Evolutionary conservation across 2,329 filamentous ascomycete genomes (phyloP).

Genomic region (Escovopsis sp.): DNA sequence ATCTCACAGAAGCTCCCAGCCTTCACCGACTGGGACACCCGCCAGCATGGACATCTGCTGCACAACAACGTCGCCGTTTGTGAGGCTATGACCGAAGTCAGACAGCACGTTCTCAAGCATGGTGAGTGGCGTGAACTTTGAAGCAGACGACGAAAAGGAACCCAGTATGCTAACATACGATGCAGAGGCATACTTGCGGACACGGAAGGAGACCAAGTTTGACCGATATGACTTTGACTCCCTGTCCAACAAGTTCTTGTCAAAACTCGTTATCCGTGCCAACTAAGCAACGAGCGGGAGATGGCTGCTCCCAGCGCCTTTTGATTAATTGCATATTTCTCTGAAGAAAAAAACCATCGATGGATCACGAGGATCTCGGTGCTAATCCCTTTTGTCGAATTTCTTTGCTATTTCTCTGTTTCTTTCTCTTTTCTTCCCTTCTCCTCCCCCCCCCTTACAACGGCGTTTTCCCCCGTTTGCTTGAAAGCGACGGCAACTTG

Average conservation of each 20-base stretch:
- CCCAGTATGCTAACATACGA: constrained; percentile 11
- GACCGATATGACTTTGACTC: constrained; percentile 89
- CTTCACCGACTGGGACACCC: constrained; percentile 87
- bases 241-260: constrained; percentile 92
- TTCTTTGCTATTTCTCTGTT: constrained; percentile 13
- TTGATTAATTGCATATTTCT: constrained; percentile 6
- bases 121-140: constrained; percentile 41
- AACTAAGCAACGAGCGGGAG: constrained; percentile 40
- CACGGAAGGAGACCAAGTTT: constrained; percentile 67
- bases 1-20: constrained; percentile 93
- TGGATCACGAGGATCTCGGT: constrained; percentile 3
- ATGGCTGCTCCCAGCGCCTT: neutral
- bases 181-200: constrained; percentile 73
- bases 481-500: constrained; percentile 27
- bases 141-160: neutral
- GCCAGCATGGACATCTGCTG: constrained; percentile 78
- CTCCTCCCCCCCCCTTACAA: no score
- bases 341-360: constrained; percentile 1
- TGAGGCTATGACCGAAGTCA: constrained; percentile 91
- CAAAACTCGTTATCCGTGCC: constrained; percentile 88
- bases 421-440: constrained; percentile 15
- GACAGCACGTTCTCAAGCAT: constrained; percentile 82
- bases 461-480: constrained; percentile 23
- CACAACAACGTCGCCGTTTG: constrained; percentile 87
- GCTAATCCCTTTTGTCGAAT: constrained; percentile 7